Percentiles rank a stretch among this genome's conserved stretches.
Evolutionary conservation across 2,329 filamentous ascomycete genomes (phyloP).

Genomic region (Aspergillus novofumigatus): DNA sequence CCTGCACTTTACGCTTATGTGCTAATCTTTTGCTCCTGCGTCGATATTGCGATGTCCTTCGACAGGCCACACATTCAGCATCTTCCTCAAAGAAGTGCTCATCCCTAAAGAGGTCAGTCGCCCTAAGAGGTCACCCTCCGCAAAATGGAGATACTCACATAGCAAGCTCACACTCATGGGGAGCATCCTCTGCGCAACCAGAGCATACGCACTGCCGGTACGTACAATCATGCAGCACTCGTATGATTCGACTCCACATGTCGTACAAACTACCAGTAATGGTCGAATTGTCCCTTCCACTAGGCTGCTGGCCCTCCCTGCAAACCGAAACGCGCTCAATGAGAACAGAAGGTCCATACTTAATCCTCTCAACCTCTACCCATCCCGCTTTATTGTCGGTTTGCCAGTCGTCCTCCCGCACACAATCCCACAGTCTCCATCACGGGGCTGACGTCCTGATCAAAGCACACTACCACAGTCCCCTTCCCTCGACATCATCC

Average conservation of each 20-base stretch:
- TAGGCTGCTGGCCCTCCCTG: background rate
- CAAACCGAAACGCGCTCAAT: background rate
- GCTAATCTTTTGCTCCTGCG: background rate
- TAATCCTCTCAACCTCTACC: background rate
- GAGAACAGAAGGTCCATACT: background rate
- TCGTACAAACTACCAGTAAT: background rate
- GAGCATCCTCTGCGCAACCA: background rate
- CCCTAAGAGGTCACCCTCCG: background rate
- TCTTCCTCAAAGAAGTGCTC: slow-evolving; percentile 13
- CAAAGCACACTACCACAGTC: slow-evolving; percentile 8
- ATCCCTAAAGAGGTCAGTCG: background rate
- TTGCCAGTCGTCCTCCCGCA: background rate
- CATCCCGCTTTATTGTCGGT: background rate
- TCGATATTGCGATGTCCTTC: background rate
- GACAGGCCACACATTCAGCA: slow-evolving; percentile 5
- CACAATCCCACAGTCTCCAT: slow-evolving; percentile 3
- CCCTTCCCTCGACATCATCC: slow-evolving; percentile 6
- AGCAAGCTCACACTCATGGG: background rate
- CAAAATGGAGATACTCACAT: background rate
- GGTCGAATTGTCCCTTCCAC: background rate
- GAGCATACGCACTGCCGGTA: background rate
- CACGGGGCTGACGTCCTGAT: slow-evolving; percentile 6
- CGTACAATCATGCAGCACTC: background rate
- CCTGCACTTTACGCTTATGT: background rate
- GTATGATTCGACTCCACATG: background rate